Evolutionary conservation across 805 yeast species (phyloP), one percentile per base, ranked within the genome.

Genomic region (Candida coleopterorum): DNA sequence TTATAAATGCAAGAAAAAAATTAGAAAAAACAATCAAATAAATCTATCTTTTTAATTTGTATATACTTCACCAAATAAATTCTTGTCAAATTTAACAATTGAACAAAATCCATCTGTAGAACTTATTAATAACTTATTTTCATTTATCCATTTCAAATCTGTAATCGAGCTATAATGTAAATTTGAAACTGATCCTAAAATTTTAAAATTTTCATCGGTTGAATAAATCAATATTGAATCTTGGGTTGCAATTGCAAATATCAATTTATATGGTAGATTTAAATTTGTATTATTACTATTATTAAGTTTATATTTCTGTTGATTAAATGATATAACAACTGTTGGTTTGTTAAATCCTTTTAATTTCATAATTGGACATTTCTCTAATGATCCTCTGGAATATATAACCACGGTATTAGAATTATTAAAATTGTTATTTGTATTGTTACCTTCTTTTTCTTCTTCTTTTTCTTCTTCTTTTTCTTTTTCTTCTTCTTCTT

Each of bases 51-150:
- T 3, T 9, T 30, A 11, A 21, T 22, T 4, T 14, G n/a, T 18
- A 29, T 38, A 42, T 22, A 27, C 29, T 21, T 56, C 64, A 1
- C 96, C 96, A 23, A 86, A 65, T 9, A 76, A 67, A 2, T 60
- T 70, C 2, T 60, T 56, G 4, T 72, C 72, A 32, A 87, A 74
- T 6, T 64, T 57, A 1, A 89, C 56, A 30, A 72, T 72, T 1
- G 96, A 82, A 45, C 96, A 83, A 55, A 88, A 90, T 14, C 97
- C 97, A 56, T 93, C 98, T 0, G 95, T 84, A 0, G 96, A 85
- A 6, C 95, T 79, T 17, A 85, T 68, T 47, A 90, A 65, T 12
- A 93, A 58, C 10, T 74, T 62, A 11, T 60, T 58, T 0, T 97
- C 98, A 56, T 85, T 88, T 4, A 62, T 58, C 98, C 98, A 93